These are phyloP conservation scores for Moesziomyces sp. DNA, from an alignment of 1,284 basidiomycete genomes.

Conservation along the genomic window DNA sequence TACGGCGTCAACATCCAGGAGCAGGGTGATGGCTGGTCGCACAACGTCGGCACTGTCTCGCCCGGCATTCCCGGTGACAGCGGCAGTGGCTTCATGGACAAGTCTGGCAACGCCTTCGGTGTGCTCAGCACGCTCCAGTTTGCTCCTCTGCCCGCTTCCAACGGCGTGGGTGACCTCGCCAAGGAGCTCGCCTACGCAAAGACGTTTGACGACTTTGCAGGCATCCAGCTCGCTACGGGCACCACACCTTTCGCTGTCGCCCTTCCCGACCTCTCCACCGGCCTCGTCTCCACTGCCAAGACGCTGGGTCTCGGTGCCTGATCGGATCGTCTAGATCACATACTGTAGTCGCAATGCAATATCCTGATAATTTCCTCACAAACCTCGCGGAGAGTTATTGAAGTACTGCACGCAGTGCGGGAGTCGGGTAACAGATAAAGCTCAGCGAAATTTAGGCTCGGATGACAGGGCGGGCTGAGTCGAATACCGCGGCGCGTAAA, in stretches of 20 bases:
- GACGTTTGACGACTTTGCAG: constrained; percentile 44
- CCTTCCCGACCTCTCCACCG: constrained; percentile 26
- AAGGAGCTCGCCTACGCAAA: constrained; percentile 44
- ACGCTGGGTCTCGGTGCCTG: constrained; percentile 6
- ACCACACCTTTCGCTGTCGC: constrained; percentile 46
- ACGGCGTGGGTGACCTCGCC: constrained; percentile 47
- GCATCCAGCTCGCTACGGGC: constrained; percentile 42
- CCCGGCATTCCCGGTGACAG: constrained; percentile 56
- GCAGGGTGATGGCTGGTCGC: constrained; percentile 49
- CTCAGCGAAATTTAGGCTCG: constrained; percentile 3
- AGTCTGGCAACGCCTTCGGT: constrained; percentile 44
- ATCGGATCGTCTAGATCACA: constrained; percentile 2
- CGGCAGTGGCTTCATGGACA: constrained; percentile 49
- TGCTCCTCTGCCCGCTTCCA: constrained; percentile 43
- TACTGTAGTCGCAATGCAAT: background rate
- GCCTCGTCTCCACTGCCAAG: constrained; percentile 21
- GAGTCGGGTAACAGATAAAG: no score
- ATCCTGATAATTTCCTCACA: background rate
- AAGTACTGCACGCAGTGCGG: no score
- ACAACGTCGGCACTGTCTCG: constrained; percentile 36
- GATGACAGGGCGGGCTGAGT: constrained; percentile 15
- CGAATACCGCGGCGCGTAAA: constrained; percentile 15
- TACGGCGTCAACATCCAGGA: constrained; percentile 46
- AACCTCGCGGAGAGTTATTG: no score
- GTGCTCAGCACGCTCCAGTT: constrained; percentile 49